These are phyloP conservation scores for Sporothrix inflata DNA, from an alignment of 2,329 filamentous ascomycete species.

Conservation along the genomic window DNA sequence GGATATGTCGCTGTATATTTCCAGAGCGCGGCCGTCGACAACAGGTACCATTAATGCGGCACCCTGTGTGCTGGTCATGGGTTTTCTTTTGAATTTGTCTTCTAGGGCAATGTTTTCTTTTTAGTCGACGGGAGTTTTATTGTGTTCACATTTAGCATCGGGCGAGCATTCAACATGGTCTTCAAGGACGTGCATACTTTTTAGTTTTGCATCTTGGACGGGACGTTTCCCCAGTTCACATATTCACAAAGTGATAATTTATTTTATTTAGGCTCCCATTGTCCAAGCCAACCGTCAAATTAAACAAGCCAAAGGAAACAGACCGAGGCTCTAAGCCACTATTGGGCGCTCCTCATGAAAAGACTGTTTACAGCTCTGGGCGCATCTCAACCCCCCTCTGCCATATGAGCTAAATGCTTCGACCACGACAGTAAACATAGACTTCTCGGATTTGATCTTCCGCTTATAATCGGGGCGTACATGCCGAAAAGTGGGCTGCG, in stretches of 20 bases:
- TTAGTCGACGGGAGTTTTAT: neutral
- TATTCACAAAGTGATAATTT: neutral
- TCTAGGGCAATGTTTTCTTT: neutral
- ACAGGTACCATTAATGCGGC: neutral
- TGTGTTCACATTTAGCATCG: slow-evolving; percentile 21
- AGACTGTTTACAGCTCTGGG: too few relatives aligned
- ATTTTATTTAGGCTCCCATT: neutral
- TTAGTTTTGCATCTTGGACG: neutral
- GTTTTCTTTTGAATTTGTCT: neutral
- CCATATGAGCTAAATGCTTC: too few relatives aligned
- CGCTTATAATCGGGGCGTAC: too few relatives aligned
- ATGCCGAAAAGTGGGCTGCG: neutral
- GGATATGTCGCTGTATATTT: neutral
- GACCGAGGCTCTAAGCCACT: neutral
- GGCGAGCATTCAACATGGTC: slow-evolving; percentile 36
- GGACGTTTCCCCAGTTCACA: neutral
- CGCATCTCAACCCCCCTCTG: too few relatives aligned
- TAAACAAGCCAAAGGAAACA: neutral
- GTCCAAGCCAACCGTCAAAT: neutral
- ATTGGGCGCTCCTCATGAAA: too few relatives aligned
- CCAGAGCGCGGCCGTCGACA: neutral
- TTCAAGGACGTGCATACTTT: slow-evolving; percentile 4
- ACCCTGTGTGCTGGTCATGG: neutral
- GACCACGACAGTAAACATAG: too few relatives aligned
- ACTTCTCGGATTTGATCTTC: too few relatives aligned